Percentiles rank a stretch among this genome's conserved stretches.
Evolutionary conservation across 768 basidiomycete genomes (phyloP).

Genomic region (Lactarius deliciosus): DNA sequence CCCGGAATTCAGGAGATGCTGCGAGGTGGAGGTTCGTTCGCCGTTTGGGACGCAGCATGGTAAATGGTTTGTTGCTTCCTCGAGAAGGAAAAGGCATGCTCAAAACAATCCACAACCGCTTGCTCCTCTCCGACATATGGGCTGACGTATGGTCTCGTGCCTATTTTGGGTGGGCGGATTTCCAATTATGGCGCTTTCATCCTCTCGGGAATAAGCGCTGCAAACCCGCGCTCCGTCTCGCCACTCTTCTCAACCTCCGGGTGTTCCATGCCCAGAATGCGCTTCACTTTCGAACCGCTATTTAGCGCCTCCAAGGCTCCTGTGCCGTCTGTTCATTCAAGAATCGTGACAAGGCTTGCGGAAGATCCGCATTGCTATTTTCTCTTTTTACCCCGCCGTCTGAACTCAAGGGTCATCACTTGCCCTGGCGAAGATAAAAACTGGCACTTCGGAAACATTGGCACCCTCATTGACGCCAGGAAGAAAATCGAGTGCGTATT

Average conservation of each 20-base stretch:
- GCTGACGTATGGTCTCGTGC: too few species aligned
- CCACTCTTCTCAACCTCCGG: conserved; percentile 4
- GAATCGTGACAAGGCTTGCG: conserved; percentile 6
- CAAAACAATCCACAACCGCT: conserved; percentile 34
- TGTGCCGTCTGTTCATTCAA: not conserved
- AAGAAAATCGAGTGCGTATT: conserved; percentile 20
- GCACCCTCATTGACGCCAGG: conserved; percentile 25
- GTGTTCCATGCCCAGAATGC: not conserved
- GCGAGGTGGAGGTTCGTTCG: not conserved
- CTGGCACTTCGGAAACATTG: conserved; percentile 3
- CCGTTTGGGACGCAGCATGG: not conserved
- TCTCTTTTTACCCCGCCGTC: conserved; percentile 25
- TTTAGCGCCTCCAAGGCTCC: conserved; percentile 13
- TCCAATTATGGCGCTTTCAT: not conserved
- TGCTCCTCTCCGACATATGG: conserved; percentile 33
- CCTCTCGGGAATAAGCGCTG: conserved; percentile 6
- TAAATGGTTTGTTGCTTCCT: conserved; percentile 24
- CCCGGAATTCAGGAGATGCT: not conserved
- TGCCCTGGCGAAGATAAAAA: conserved; percentile 5
- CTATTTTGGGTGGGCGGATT: conserved; percentile 10
- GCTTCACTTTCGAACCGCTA: conserved; percentile 4
- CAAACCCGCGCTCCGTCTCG: not conserved
- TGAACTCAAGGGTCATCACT: conserved; percentile 25
- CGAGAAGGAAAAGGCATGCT: conserved; percentile 39
- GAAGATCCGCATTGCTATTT: conserved; percentile 13